Conservation (phyloP, 1,139 yeast species). For the Pichia sp. region DNA sequence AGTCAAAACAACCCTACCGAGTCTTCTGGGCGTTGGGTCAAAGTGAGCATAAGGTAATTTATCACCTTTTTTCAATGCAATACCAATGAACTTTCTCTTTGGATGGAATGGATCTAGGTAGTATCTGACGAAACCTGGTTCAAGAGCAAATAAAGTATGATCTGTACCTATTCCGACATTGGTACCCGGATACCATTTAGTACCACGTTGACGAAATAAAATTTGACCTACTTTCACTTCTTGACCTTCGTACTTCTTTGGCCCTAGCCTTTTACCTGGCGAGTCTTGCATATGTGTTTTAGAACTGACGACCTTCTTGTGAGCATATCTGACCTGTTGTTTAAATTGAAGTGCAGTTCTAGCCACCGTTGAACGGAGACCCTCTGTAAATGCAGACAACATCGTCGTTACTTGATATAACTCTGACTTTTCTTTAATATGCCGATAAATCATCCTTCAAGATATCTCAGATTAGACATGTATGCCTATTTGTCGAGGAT, state of each 20-base stretch:
- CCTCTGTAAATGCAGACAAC: slow-evolving; percentile 6
- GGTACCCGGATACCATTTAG: slow-evolving; percentile 94
- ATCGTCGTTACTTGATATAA: not conserved
- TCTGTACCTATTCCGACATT: slow-evolving; percentile 88
- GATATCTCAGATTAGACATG: no score
- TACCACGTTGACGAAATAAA: slow-evolving; percentile 91
- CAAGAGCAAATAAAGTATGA: slow-evolving; percentile 85
- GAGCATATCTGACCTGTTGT: slow-evolving; percentile 70
- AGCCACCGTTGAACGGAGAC: not conserved
- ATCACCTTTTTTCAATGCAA: slow-evolving; percentile 62
- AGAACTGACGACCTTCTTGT: slow-evolving; percentile 92
- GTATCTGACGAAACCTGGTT: slow-evolving; percentile 89
- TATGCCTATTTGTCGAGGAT: not conserved
- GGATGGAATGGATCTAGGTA: slow-evolving; percentile 98
- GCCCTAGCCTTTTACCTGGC: slow-evolving; percentile 91
- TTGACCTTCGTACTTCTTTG: slow-evolving; percentile 76
- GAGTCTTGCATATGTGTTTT: slow-evolving; percentile 91
- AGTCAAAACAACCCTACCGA: slow-evolving; percentile 61
- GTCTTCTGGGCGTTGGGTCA: slow-evolving; percentile 77
- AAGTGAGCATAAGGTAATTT: slow-evolving; percentile 85
- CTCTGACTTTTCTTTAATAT: no score
- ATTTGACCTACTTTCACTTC: slow-evolving; percentile 78
- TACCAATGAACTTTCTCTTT: slow-evolving; percentile 82
- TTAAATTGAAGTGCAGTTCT: slow-evolving; percentile 65
- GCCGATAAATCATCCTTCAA: no score